Evolutionary conservation across 129 eudicot species (phyloP), one percentile per base, ranked within the genome.

Genomic region (Solidago caesia): DNA sequence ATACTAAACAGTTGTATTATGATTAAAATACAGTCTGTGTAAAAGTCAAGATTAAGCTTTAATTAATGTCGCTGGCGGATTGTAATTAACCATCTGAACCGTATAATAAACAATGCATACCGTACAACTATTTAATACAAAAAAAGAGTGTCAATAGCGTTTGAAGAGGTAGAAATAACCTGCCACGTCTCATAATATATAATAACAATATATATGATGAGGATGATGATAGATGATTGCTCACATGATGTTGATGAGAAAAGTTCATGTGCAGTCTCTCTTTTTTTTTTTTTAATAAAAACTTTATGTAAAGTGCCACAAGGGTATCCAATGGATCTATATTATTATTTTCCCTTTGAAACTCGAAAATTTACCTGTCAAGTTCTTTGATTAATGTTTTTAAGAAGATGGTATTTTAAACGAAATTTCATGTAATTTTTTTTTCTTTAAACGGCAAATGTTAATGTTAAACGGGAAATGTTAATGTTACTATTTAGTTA

Each of bases 201-300:
- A 33, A 33, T 33, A 33, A 33, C 3, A 33, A 33, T 33, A 33
- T 33, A 33, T 33, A 33, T 33, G 2, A 33, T 33, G 3, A 33
- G 0, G 39, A 78, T 78, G 77, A 70, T 78, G 71, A 44, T 70
- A n/a, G 57, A 70, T 71, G 73, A 78, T 63, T 53, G 62, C 46
- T 56, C 82, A 72, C 82, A 79, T 79, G 82, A 56, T 49, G 68
- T 64, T 6, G 78, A 52, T 79, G 74, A 57, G 47, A 72, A 64
- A 72, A 79, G 78, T 25, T 52, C 66, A 79, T 72, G 74, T 65
- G 83, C 46, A 51, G 12, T 33, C 39, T 33, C 62, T 46, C 46
- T 64, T 68, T 21, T 21, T 64, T 68, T 21, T 21, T 21, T 21
- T 72, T 79, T 79, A 51, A 9, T 60, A 8, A 1, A 5, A 43